Evolutionary conservation across 1,284 basidiomycete genomes (phyloP), one percentile per base, ranked within the genome.

Genomic region (Trichosporon sp.): DNA sequence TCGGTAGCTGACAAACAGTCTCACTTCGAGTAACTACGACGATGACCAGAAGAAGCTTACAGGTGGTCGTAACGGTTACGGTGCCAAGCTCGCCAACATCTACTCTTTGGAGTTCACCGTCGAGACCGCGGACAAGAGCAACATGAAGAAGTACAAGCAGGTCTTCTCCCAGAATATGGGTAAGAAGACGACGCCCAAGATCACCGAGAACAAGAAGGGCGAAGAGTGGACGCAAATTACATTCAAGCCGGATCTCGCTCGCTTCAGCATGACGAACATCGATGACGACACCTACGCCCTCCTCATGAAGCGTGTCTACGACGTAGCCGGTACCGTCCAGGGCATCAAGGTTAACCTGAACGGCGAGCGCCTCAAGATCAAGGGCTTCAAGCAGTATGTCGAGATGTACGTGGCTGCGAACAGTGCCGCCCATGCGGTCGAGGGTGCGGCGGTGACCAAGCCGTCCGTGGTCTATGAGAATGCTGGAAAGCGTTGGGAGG

Each of bases 11-110:
- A 75, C 60, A 13, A 4, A 2, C 60, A 84, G 83, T 11, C 87
- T 99, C 56, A 95, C 97, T 0, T 95, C 92, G 23, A 97, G 95
- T 68, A 99, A 99, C 85, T 99, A 98, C 80, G 96, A 99, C 81
- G 97, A 99, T 78, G 92, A 95, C 82, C 95, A 99, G 85, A 98
- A 95, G 87, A 99, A 98, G 84, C 88, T 99, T 63, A 98, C 95
- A 1, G 97, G 97, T 84, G 97, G 97, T 83, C 89, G 97, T 78
- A 99, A 99, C 80, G 97, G 97, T 80, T 99, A 95, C 78, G 97
- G 97, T 80, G 97, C 97, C 65, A 98, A 99, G 84, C 88, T 99
- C 62, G 92, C 97, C 71, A 99, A 99, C 84, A 98, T 99, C 77
- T 99, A 99, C 85, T 99, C 97, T 2, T 90, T 88, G 74, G 92